Conservation (phyloP, 1,139 yeast genomes). For the Debaryomyces robertsiae region DNA sequence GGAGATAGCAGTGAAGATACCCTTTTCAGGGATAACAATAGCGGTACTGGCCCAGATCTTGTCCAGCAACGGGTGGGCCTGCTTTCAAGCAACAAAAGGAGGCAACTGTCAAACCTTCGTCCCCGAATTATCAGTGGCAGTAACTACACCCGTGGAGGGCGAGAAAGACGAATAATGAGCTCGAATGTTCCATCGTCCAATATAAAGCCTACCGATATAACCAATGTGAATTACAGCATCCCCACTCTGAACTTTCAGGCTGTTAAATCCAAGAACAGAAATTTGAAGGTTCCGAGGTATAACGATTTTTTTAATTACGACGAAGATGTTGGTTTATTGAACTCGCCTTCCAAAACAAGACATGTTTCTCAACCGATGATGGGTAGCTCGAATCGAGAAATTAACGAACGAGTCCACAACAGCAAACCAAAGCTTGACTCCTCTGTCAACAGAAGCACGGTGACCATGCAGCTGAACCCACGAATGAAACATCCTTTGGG, state of each 20-base stretch:
- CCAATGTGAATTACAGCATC: slow-evolving; percentile 17
- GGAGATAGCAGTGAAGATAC: neutral
- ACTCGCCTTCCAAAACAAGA: slow-evolving; percentile 5
- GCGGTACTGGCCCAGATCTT: slow-evolving; percentile 9
- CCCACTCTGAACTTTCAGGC: slow-evolving; percentile 3
- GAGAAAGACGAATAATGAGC: slow-evolving; percentile 21
- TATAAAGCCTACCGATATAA: slow-evolving; percentile 21
- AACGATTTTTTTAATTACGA: neutral
- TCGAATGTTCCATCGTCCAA: slow-evolving; percentile 4
- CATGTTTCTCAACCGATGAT: slow-evolving; percentile 10
- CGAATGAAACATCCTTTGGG: neutral
- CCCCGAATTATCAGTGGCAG: slow-evolving; percentile 3
- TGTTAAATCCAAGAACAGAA: slow-evolving; percentile 3
- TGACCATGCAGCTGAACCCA: neutral
- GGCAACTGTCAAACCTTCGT: slow-evolving; percentile 7
- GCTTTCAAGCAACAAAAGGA: slow-evolving; percentile 16
- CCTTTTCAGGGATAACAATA: neutral
- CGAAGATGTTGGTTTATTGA: neutral
- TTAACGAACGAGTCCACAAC: slow-evolving; percentile 12
- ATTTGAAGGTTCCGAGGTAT: slow-evolving; percentile 3
- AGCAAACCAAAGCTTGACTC: slow-evolving; percentile 10
- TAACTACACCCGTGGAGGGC: slow-evolving; percentile 13
- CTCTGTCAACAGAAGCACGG: neutral
- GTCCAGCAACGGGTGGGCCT: slow-evolving; percentile 21
- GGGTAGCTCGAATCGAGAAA: slow-evolving; percentile 6